Evolutionary conservation across 2,329 filamentous ascomycete genomes (phyloP).

Genomic region (Trichophaea hybrida): DNA sequence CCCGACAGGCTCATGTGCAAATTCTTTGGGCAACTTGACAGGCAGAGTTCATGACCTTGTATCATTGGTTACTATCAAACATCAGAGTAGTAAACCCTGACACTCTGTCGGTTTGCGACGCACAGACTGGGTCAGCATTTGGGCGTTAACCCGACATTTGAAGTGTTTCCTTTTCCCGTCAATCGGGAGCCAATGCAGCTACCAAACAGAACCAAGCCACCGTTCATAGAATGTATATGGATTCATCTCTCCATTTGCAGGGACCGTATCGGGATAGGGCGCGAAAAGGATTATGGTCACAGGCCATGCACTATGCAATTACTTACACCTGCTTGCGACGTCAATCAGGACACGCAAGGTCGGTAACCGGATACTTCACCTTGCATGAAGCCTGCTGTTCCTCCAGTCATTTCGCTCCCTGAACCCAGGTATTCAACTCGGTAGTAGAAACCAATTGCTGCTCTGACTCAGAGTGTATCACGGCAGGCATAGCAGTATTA

Average conservation of each 20-base stretch:
- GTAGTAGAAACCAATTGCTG: neutral
- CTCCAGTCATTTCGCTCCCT: neutral
- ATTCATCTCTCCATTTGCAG: neutral
- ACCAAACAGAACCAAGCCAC: neutral
- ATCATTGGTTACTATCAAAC: neutral
- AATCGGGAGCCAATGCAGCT: neutral
- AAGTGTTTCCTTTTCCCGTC: neutral
- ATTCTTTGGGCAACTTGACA: neutral
- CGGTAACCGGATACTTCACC: constrained; percentile 4
- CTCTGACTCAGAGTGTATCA: neutral
- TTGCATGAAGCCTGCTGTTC: neutral
- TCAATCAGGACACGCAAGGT: neutral
- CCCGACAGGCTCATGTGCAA: neutral
- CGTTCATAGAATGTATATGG: neutral
- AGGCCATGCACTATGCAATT: neutral
- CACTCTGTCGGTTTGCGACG: neutral
- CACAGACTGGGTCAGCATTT: neutral
- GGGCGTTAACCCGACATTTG: neutral
- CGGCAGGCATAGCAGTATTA: neutral
- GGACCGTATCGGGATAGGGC: neutral
- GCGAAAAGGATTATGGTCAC: neutral
- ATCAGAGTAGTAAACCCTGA: neutral
- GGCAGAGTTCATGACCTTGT: neutral
- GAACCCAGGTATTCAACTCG: neutral
- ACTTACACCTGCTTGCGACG: neutral